Evolutionary conservation across 1,284 basidiomycete genomes (phyloP), one percentile per base, ranked within the genome.

Genomic region (Sporisorium exsertum): DNA sequence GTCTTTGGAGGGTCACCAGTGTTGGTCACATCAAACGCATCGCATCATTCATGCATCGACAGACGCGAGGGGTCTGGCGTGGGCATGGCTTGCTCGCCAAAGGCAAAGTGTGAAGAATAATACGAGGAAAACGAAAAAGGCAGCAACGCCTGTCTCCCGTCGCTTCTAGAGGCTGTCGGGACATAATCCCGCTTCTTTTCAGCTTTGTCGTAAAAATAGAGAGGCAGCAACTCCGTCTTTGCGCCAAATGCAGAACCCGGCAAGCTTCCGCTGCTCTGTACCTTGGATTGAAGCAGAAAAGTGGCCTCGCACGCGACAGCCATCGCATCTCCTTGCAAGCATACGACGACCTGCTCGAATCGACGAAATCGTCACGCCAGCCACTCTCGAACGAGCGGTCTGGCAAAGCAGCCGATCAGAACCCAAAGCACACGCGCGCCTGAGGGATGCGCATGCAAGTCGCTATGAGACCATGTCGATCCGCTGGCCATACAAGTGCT

Each of bases 21-120:
- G 22, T 27, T 45, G 49, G 32, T 26, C 42, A 33, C 33, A 57
- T 58, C 40, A 56, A 60, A 32, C 10, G 29, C 29, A 32, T n/a
- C 47, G 67, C 62, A 58, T 32, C 32, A 35, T 33, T 35, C 29
- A 58, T 58, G 63, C 54, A 65, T 65, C 62, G 66, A 64, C 27
- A 24, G 49, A 65, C 58, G 68, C 63, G 42, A 71, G 68, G 68
- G 55, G 62, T 58, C 51, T 63, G 63, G 63, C 55, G 49, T 63
- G 58, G 59, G 50, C 59, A 63, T 59, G 63, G 33, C 40, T 52
- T 63, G 5, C n/a, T 26, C 13, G 53, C 43, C 45, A 55, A 55
- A 52, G 42, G 46, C 35, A 37, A 12, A 37, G 46, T 29, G 32
- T 27, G 27, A 60, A 42, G 35, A 49, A 49, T 16, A 49, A 49